Conservation (phyloP, 352 stramenopile genomes). For the Globisporangium cystogenes region DNA sequence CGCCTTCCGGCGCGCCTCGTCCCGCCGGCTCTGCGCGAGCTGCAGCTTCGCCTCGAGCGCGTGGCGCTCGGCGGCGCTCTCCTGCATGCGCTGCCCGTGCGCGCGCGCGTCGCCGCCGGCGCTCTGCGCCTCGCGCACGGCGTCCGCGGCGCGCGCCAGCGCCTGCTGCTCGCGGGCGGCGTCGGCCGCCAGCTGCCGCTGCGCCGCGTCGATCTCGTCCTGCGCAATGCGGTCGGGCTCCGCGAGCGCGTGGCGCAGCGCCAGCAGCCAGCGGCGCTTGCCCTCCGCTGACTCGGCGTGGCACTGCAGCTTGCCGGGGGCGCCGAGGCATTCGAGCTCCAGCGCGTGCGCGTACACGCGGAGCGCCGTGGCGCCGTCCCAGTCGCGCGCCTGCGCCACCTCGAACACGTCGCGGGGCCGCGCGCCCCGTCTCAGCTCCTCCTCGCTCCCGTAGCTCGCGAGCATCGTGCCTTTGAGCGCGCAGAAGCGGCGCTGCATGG, state of each 20-base stretch:
- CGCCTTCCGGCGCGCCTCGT: constrained; percentile 20
- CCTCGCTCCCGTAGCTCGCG: constrained; percentile 41
- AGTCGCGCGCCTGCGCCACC: constrained; percentile 37
- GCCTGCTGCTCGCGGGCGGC: constrained; percentile 30
- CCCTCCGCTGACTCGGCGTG: constrained; percentile 47
- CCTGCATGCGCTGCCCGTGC: constrained; percentile 25
- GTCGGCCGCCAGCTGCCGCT: constrained; percentile 40
- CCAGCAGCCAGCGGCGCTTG: constrained; percentile 49
- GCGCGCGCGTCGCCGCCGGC: constrained; percentile 22
- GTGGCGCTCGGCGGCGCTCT: constrained; percentile 19
- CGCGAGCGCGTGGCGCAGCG: constrained; percentile 57
- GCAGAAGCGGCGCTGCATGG: constrained; percentile 52
- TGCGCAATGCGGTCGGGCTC: constrained; percentile 67
- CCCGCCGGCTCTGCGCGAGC: constrained; percentile 18
- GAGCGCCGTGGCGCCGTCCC: constrained; percentile 20
- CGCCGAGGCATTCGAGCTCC: constrained; percentile 31
- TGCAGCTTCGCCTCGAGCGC: constrained; percentile 27
- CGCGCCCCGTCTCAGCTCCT: constrained; percentile 37
- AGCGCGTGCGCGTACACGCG: constrained; percentile 13
- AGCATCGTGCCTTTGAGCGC: constrained; percentile 81
- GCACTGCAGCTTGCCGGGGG: constrained; percentile 45
- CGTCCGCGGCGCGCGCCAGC: constrained; percentile 38
- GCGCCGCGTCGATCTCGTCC: constrained; percentile 71
- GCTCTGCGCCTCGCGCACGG: constrained; percentile 29
- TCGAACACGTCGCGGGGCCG: constrained; percentile 59